Base-by-base conservation (phyloP, 345 rosid species). In the Brassica carinata region DNA sequence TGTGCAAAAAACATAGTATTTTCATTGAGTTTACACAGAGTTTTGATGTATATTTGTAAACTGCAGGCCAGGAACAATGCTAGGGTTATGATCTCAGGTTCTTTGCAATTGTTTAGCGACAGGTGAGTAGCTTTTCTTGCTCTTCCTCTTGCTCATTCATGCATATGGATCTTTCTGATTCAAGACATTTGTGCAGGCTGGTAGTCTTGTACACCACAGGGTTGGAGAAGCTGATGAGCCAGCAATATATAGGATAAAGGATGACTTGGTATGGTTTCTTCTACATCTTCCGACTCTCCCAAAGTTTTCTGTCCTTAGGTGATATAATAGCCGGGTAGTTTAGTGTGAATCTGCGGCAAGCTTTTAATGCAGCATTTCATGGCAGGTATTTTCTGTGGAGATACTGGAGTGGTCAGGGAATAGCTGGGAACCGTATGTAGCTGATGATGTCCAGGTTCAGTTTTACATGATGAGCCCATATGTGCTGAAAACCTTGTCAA, bases 391-490 rank as follows among this genome's bases (percentile, higher is more conserved):
- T 74, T 87, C 84, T 73, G 87, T 87, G 59, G 91, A 89, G 85
- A 85, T 90, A 66, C 85, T 76, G 8, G 92, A 90, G 64, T 89
- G 90, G 91, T 87, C 90, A 76, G 92, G 94, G 43, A 87, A 85
- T 75, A 84, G 84, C 84, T 88, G 92, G 96, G 93, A 86, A 73
- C 89, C 90, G 26, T 91, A 87, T 84, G 88, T 89, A 8, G 84
- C 90, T 23, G 64, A 87, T 70, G 93, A 91, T 72, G 90, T 87
- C 77, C 90, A 87, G 79, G 89, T 91, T 80, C 96, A 87, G 63
- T 88, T 91, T 68, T 88, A 89, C 85, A 89, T 88, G 96, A 91
- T 88, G 93, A 89, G 93, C 77, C 92, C 92, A 9, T 91, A 88
- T 57, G 86, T 89, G 30, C 82, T 91, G 81, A 89, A 88, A 85